Evolutionary conservation across 257 asterid species (phyloP), one percentile per base, ranked within the genome.

Genomic region (Petunia axillaris): DNA sequence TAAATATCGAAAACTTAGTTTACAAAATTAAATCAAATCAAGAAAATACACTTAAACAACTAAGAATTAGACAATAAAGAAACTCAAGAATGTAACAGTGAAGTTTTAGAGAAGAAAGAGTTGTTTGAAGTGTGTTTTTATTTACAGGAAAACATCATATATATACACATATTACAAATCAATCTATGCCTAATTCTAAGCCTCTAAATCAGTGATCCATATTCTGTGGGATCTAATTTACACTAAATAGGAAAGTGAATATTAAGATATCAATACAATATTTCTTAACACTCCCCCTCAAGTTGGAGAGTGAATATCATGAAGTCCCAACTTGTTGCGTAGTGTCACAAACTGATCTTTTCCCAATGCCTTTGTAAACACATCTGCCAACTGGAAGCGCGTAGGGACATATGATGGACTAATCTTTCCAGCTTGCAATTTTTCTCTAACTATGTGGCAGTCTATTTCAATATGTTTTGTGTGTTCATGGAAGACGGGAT

Each of bases 391-490:
- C 3, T 36, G 41, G 9, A 62, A 62, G 6, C n/a, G n/a, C 10
- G 3, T 62, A 36, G 7, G 6, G 8, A 62, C 67, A 50, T 75
- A 46, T 11, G n/a, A 75, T 53, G 79, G 50, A 53, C 64, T 16
- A 13, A 50, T 52, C 39, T 6, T 16, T 16, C 25, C 35, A 35
- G 25, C 35, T 74, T 74, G 79, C 16, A 10, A 35, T 35, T 74
- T n/a, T 43, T 50, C 43, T 35, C 55, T 16, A 15, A 80, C 78
- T 15, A 70, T 40, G 3, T 80, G 11, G 39, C 77, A 38, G n/a
- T 79, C 59, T 53, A 66, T 40, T n/a, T 79, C 77, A 53, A 79
- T 66, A 8, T 79, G 43, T 9, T 80, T 80, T 35, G 64, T 71
- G 11, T 4, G 58, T 46, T 80, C 75, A 58, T 70, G 62, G 6